Evolutionary conservation across 1,284 basidiomycete genomes (phyloP), one percentile per base, ranked within the genome.

Genomic region (Papiliotrema fonsecae): DNA sequence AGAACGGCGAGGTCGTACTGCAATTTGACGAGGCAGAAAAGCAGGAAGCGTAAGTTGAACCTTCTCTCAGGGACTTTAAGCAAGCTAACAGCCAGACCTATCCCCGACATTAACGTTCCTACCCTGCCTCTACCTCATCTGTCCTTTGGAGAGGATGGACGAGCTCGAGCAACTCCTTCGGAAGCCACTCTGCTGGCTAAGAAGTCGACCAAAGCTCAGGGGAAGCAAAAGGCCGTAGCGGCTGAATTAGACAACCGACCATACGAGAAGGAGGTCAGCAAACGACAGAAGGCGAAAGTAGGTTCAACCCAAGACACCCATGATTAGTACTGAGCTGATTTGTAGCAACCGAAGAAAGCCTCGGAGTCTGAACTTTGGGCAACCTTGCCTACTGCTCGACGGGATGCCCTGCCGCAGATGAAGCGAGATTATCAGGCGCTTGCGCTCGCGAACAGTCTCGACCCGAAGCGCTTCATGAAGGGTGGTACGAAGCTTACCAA

Each of bases 391-490:
- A 82, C 88, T 6, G 88, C 90, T 21, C 76, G 83, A 19, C 83
- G 85, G 49, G 82, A 86, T 9, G 83, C 91, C 52, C 77, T 92
- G 6, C 88, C 89, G 28, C 82, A 86, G 50, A 79, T 97, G 56
- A 79, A 91, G 64, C 84, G 87, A 49, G 93, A 98, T 75, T 88
- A 97, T 30, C 91, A 97, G 70, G 90, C 94, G 1, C 77, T 97
- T 45, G 83, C 90, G 21, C 77, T 98, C 45, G 83, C 88, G 41
- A 94, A 94, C 67, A 86, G 92, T 49, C 80, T 98, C 30, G 94
- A 98, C 66, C 93, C 94, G 6, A 98, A 97, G 73, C 80, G 92
- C 28, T 97, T 97, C 77, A 93, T 97, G 77, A 92, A 77, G 82
- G 88, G 64, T 35, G 88, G 87, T 36, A 84, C 86, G 73, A 89